These are phyloP conservation scores for Aspergillus puulaauensis DNA, from an alignment of 2,329 filamentous ascomycete species.

Conservation along the genomic window DNA sequence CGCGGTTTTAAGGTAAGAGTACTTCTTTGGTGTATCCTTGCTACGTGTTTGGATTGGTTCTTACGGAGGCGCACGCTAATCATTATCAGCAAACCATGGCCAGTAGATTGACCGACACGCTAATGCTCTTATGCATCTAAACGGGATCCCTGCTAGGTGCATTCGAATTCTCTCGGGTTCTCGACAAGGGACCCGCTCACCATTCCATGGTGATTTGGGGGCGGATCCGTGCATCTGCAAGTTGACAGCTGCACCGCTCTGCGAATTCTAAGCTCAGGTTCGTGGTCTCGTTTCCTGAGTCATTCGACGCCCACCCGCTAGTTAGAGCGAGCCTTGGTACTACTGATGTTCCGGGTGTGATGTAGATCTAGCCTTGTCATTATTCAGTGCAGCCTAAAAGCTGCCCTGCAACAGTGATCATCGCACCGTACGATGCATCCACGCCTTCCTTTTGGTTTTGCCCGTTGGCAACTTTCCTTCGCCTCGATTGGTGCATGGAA, in stretches of 20 bases:
- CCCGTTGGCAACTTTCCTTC: not conserved
- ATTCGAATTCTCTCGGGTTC: slow-evolving; percentile 14
- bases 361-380: not conserved
- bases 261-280: slow-evolving; percentile 8
- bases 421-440: not conserved
- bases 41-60: slow-evolving; percentile 27
- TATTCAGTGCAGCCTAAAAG: not conserved
- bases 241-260: slow-evolving; percentile 18
- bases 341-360: not conserved
- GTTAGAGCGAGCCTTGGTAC: not conserved
- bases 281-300: not conserved
- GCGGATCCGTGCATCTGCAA: slow-evolving; percentile 28
- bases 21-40: slow-evolving; percentile 17
- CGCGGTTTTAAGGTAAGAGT: slow-evolving; percentile 26
- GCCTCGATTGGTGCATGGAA: slow-evolving; percentile 3
- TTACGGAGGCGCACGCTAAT: slow-evolving; percentile 22
- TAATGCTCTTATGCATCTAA: slow-evolving; percentile 32
- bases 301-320: not conserved
- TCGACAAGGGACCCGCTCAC: slow-evolving; percentile 12
- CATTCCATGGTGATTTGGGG: slow-evolving; percentile 11
- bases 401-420: slow-evolving; percentile 3
- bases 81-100: slow-evolving; percentile 21
- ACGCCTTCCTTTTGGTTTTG: not conserved
- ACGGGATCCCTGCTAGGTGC: slow-evolving; percentile 15
- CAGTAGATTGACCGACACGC: slow-evolving; percentile 26